phyloP scores from a whole-genome alignment of 306 rosid genomes.

The Inga leiocalycina region DNA sequence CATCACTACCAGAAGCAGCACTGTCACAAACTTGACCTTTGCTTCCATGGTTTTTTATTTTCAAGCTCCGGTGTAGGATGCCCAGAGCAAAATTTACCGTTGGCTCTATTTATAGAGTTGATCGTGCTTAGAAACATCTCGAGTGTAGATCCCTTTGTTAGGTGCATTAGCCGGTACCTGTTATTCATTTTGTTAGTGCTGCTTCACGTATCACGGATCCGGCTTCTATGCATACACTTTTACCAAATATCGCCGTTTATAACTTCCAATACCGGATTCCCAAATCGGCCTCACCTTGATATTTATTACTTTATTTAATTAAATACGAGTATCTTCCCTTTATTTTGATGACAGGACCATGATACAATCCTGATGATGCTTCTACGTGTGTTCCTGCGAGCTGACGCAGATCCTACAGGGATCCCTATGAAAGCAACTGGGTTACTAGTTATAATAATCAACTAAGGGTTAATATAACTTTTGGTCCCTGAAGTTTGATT shows the following conservation, averaged over 20 bases:
- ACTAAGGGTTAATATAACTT: no score
- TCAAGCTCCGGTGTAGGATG: not conserved
- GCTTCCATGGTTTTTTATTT: slow-evolving; percentile 15
- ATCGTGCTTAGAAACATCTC: not conserved
- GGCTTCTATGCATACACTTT: not conserved
- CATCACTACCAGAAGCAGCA: slow-evolving; percentile 13
- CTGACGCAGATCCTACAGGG: not conserved
- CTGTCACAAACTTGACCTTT: not conserved
- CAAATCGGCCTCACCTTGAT: not conserved
- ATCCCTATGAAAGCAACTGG: not conserved
- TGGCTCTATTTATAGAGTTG: slow-evolving; percentile 19
- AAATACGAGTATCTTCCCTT: not conserved
- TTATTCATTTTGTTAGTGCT: not conserved
- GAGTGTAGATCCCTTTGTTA: not conserved
- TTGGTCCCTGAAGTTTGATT: no score
- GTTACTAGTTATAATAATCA: not conserved
- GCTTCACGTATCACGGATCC: not conserved
- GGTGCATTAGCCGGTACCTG: not conserved
- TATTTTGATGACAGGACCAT: not conserved
- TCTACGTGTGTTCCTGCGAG: not conserved
- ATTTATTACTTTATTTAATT: not conserved
- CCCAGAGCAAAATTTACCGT: not conserved
- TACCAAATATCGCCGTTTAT: not conserved
- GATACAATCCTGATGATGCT: not conserved
- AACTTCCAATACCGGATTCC: not conserved